A percentile compares a stretch with the other conserved stretches of the same genome.
phyloP scores from a whole-genome alignment of 2,329 filamentous ascomycete genomes.

The Hortaea werneckii region DNA sequence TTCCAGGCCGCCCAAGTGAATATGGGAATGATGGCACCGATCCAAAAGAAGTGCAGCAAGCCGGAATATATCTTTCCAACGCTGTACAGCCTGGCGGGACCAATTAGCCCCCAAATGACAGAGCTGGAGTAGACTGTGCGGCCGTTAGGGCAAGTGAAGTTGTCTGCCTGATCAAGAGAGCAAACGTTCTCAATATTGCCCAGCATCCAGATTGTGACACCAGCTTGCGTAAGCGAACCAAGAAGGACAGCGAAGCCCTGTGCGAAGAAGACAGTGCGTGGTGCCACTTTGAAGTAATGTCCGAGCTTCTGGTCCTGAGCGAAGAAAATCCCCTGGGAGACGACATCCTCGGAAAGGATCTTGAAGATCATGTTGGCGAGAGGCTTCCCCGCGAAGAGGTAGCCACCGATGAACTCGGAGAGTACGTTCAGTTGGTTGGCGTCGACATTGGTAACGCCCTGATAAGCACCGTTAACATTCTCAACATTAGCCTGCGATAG shows the following conservation, averaged over 20 bases:
- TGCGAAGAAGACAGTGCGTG: slow-evolving; percentile 35
- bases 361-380: slow-evolving; percentile 26
- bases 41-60: slow-evolving; percentile 44
- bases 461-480: slow-evolving; percentile 40
- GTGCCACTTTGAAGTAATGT: slow-evolving; percentile 30
- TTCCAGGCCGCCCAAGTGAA: slow-evolving; percentile 35
- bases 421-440: slow-evolving; percentile 29
- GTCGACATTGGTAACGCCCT: slow-evolving; percentile 60
- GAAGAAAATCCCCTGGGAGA: slow-evolving; percentile 17
- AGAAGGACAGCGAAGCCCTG: slow-evolving; percentile 35
- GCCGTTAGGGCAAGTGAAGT: slow-evolving; percentile 40
- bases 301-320: slow-evolving; percentile 21
- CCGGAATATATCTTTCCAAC: slow-evolving; percentile 38
- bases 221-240: slow-evolving; percentile 33
- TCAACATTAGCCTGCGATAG: background rate
- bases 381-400: slow-evolving; percentile 34
- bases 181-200: slow-evolving; percentile 32
- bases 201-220: slow-evolving; percentile 40
- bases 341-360: slow-evolving; percentile 23
- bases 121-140: slow-evolving; percentile 35
- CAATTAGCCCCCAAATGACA: slow-evolving; percentile 35
- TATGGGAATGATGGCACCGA: slow-evolving; percentile 35
- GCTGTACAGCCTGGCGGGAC: slow-evolving; percentile 40
- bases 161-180: slow-evolving; percentile 33
- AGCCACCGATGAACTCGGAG: slow-evolving; percentile 42